Evolutionary conservation across 257 asterid species (phyloP).

Genomic region (Fraxinus cuspidata): DNA sequence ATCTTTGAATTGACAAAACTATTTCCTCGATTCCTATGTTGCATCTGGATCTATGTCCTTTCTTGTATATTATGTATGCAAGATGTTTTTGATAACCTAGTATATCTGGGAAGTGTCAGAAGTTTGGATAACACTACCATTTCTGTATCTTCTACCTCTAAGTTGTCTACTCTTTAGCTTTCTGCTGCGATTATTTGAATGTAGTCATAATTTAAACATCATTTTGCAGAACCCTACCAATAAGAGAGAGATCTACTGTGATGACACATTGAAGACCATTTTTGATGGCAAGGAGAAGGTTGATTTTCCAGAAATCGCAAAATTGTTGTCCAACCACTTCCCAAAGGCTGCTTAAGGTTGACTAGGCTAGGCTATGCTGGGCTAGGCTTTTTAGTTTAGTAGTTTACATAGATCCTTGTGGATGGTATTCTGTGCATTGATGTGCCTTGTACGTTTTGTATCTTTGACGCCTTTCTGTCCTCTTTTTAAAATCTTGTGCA

Average conservation of each 20-base stretch:
- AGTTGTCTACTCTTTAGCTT: not conserved
- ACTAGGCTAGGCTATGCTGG: not conserved
- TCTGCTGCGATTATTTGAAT: not conserved
- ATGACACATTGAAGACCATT: conserved; percentile 58
- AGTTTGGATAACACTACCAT: not conserved
- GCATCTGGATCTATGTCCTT: not conserved
- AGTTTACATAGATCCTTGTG: not conserved
- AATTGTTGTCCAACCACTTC: conserved; percentile 52
- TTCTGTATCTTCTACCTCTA: not conserved
- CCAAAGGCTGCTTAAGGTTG: conserved; percentile 40
- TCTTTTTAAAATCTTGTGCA: not conserved
- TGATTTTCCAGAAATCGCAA: conserved; percentile 50
- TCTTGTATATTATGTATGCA: not conserved
- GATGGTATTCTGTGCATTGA: not conserved
- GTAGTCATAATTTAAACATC: not conserved
- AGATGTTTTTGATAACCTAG: not conserved
- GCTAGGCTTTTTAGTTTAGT: not conserved
- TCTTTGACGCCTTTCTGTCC: not conserved
- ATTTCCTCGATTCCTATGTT: not conserved
- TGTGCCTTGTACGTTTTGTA: not conserved
- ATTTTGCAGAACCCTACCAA: conserved; percentile 56
- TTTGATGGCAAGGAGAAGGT: conserved; percentile 63
- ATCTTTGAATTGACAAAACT: not conserved
- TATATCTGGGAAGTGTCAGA: not conserved
- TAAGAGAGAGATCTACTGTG: conserved; percentile 62